Percentiles rank a stretch among this genome's conserved stretches.
phyloP scores from a whole-genome alignment of 78 protist species.

The Isochrysis galbana region DNA sequence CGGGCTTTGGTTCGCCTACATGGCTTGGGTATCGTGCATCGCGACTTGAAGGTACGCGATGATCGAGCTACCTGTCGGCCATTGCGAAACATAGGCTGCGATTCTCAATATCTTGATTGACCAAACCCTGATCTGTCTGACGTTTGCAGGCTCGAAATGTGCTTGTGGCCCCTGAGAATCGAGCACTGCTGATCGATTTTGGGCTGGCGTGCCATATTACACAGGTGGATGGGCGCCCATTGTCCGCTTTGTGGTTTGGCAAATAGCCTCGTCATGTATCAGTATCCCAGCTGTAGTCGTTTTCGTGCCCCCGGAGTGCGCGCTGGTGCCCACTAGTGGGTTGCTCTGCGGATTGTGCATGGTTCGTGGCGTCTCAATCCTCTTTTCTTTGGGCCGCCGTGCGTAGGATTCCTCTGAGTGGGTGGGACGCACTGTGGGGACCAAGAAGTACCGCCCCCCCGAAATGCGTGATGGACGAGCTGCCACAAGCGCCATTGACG shows the following conservation, averaged over 20 bases:
- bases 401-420: background rate
- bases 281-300: too few species aligned
- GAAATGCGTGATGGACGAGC: constrained; percentile 4
- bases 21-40: background rate
- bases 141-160: background rate
- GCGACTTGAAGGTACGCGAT: background rate
- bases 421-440: constrained; percentile 7
- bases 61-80: background rate
- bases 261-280: too few species aligned
- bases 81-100: background rate
- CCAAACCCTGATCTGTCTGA: background rate
- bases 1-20: background rate
- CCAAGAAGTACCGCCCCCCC: constrained; percentile 19
- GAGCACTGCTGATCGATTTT: background rate
- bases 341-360: too few species aligned
- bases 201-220: background rate
- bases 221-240: too few species aligned
- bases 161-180: background rate
- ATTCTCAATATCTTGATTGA: too few species aligned
- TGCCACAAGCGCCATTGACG: background rate
- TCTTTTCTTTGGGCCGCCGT: too few species aligned
- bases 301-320: too few species aligned
- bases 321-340: too few species aligned
- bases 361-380: too few species aligned
- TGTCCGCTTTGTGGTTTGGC: too few species aligned